These are phyloP conservation scores for Petunia hybrid DNA, from an alignment of 305 asterid species.

Conservation along the genomic window DNA sequence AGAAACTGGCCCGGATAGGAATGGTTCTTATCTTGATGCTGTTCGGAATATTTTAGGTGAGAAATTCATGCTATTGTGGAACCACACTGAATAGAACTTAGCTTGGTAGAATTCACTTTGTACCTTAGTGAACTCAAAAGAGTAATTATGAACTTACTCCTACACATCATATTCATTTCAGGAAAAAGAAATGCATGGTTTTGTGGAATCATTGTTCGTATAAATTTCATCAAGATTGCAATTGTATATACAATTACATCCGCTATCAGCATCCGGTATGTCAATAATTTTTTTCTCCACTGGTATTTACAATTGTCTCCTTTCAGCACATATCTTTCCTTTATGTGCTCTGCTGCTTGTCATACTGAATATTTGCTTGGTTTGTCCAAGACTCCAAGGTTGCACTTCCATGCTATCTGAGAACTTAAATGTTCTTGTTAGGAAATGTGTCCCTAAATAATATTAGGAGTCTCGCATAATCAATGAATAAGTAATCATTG, in stretches of 20 bases:
- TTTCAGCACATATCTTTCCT: not conserved
- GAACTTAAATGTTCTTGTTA: not conserved
- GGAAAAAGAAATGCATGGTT: constrained; percentile 62
- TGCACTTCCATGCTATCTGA: constrained; percentile 8
- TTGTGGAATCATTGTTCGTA: constrained; percentile 58
- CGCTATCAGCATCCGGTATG: constrained; percentile 70
- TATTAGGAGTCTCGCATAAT: not conserved
- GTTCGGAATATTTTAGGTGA: constrained; percentile 69
- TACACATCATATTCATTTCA: constrained; percentile 39
- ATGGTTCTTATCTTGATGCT: constrained; percentile 67
- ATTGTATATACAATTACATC: constrained; percentile 72
- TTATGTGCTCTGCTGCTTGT: not conserved
- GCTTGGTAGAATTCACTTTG: constrained; percentile 1
- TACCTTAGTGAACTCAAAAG: not conserved
- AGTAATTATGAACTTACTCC: not conserved
- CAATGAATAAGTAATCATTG: constrained; percentile 7
- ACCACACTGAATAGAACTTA: constrained; percentile 7
- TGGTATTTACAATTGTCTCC: not conserved
- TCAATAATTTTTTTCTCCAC: not conserved
- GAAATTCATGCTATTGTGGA: constrained; percentile 15
- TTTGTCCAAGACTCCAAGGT: not conserved
- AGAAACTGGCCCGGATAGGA: constrained; percentile 44
- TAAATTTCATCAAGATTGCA: constrained; percentile 65
- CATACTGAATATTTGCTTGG: not conserved
- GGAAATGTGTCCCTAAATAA: not conserved